phyloP scores from a whole-genome alignment of 208 protist genomes.

The Blastocrithidia nonstop region DNA sequence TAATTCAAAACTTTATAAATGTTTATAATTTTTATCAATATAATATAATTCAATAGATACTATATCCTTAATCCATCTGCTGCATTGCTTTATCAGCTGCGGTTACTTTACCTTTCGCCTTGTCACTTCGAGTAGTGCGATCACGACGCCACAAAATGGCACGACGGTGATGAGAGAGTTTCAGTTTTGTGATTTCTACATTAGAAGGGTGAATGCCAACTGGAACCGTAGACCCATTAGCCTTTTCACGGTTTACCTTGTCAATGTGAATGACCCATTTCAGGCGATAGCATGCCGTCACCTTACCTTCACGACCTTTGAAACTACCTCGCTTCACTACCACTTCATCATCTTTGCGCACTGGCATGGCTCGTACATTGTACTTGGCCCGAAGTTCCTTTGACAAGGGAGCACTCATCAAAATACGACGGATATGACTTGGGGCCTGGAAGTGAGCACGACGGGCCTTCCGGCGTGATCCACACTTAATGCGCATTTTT shows the following conservation, averaged over 20 bases:
- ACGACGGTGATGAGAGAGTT: constrained; percentile 97
- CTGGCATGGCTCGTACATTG: constrained; percentile 95
- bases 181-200: constrained; percentile 98
- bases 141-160: constrained; percentile 91
- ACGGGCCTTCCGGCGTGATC: constrained; percentile 92
- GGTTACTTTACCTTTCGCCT: constrained; percentile 86
- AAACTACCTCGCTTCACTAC: constrained; percentile 89
- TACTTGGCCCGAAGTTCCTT: constrained; percentile 98
- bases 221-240: constrained; percentile 83
- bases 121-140: constrained; percentile 76
- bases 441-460: constrained; percentile 99
- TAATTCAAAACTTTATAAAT: too few relatives aligned
- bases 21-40: too few relatives aligned
- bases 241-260: constrained; percentile 95
- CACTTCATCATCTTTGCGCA: constrained; percentile 99
- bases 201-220: constrained; percentile 98
- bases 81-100: constrained; percentile 86
- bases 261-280: constrained; percentile 99
- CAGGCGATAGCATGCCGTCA: constrained; percentile 95
- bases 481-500: constrained; percentile 83
- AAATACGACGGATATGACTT: constrained; percentile 89
- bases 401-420: constrained; percentile 97
- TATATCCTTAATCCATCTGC: constrained; percentile 88
- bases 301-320: constrained; percentile 95
- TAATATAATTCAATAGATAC: too few relatives aligned